Percentiles rank a stretch among this genome's conserved stretches.
phyloP scores from a whole-genome alignment of 331 rosid genomes.

The Spiraea crenata region DNA sequence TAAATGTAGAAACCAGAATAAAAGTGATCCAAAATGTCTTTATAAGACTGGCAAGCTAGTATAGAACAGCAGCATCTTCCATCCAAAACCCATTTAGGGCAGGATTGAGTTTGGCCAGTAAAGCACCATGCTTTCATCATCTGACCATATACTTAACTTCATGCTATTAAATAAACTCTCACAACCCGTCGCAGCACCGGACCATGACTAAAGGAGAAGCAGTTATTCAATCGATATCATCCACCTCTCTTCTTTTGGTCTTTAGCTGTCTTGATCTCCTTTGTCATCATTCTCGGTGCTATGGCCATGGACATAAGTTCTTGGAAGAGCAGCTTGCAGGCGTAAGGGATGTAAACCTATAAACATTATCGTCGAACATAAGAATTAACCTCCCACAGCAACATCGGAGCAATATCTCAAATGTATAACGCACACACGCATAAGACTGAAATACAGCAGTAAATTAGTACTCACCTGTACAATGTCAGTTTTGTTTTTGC shows the following conservation, averaged over 20 bases:
- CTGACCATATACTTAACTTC: too few species aligned
- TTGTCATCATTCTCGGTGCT: conserved; percentile 95
- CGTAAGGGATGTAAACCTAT: conserved; percentile 95
- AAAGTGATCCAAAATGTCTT: too few species aligned
- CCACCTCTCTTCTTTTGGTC: conserved; percentile 80
- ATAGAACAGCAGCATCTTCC: too few species aligned
- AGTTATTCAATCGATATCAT: conserved; percentile 16
- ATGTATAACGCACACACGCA: neutral
- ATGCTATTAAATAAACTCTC: too few species aligned
- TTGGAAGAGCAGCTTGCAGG: conserved; percentile 96
- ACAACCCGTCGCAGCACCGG: too few species aligned
- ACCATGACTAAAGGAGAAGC: too few species aligned
- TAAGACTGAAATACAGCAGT: neutral
- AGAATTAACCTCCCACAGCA: neutral
- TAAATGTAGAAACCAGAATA: too few species aligned
- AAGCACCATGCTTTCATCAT: too few species aligned
- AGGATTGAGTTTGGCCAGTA: too few species aligned
- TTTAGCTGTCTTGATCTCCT: conserved; percentile 63
- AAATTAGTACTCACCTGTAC: conserved; percentile 64
- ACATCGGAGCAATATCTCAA: neutral
- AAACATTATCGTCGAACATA: neutral
- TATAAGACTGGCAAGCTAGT: too few species aligned
- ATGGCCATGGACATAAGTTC: conserved; percentile 99
- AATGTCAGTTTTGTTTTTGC: conserved; percentile 95
- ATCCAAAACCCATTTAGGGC: too few species aligned